These are phyloP conservation scores for Cladophialophora chaetospira DNA, from an alignment of 2,329 filamentous ascomycete species.

Conservation along the genomic window DNA sequence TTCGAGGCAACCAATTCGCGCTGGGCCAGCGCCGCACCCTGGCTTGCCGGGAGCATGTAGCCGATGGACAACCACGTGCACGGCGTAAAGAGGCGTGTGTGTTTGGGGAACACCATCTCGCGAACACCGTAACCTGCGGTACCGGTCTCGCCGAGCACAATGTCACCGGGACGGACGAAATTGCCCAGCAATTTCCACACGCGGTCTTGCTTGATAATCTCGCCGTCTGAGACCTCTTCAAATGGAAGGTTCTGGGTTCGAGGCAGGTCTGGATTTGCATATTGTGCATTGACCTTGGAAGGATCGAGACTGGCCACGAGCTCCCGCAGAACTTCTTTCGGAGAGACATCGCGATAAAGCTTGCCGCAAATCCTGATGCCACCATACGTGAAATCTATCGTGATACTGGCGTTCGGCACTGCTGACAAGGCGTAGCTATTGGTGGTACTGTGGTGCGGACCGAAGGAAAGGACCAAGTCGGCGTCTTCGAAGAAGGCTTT, in stretches of 20 bases:
- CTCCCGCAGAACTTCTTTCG: not conserved
- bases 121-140: constrained; percentile 59
- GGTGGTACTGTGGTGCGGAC: constrained; percentile 50
- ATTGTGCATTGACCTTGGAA: not conserved
- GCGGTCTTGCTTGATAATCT: constrained; percentile 8
- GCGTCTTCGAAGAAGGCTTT: constrained; percentile 43
- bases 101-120: constrained; percentile 51
- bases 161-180: constrained; percentile 55
- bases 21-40: constrained; percentile 60
- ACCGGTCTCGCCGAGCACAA: constrained; percentile 60
- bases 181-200: constrained; percentile 53
- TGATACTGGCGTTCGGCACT: constrained; percentile 39
- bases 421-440: constrained; percentile 47
- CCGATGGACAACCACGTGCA: constrained; percentile 63
- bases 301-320: not conserved
- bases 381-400: constrained; percentile 40
- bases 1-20: constrained; percentile 43
- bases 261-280: not conserved
- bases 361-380: constrained; percentile 36
- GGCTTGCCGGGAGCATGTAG: constrained; percentile 60
- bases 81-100: constrained; percentile 52
- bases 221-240: not conserved
- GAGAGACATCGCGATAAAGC: not conserved
- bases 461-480: constrained; percentile 51
- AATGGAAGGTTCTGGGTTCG: not conserved